Evolutionary conservation across 495 filamentous ascomycete species (phyloP).

Genomic region (Penicillium pulvis): DNA sequence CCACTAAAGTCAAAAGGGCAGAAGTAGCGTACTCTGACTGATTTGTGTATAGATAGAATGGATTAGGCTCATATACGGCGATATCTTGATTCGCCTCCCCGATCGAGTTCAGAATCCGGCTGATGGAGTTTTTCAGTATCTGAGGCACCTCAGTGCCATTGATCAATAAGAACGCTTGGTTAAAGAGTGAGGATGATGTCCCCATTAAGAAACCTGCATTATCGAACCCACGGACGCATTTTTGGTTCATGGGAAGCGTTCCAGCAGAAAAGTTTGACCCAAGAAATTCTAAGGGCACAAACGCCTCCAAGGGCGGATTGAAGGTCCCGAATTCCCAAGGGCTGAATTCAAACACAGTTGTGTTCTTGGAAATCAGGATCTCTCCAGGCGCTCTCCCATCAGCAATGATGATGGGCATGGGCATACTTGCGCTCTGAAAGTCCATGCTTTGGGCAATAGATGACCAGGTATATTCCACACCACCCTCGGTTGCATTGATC

Average conservation of each 20-base stretch:
- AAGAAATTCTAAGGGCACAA: conserved; percentile 71
- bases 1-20: conserved; percentile 70
- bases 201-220: conserved; percentile 86
- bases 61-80: conserved; percentile 80
- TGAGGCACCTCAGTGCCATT: conserved; percentile 54
- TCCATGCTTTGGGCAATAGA: conserved; percentile 69
- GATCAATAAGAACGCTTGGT: conserved; percentile 68
- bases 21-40: conserved; percentile 55
- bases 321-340: conserved; percentile 85
- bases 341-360: conserved; percentile 85
- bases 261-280: conserved; percentile 80
- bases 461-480: conserved; percentile 80
- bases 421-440: conserved; percentile 73
- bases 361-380: conserved; percentile 66
- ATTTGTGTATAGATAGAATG: conserved; percentile 74
- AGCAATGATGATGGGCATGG: conserved; percentile 81
- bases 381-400: conserved; percentile 72
- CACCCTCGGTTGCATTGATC: conserved; percentile 75
- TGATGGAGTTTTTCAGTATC: conserved; percentile 55
- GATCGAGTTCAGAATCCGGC: conserved; percentile 53
- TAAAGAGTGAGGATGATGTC: conserved; percentile 90
- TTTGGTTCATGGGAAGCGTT: conserved; percentile 52
- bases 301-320: conserved; percentile 80
- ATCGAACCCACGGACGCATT: conserved; percentile 81
- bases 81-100: conserved; percentile 69